Conservation (phyloP, 768 basidiomycete species). For the Xanthoconium stramineum region DNA sequence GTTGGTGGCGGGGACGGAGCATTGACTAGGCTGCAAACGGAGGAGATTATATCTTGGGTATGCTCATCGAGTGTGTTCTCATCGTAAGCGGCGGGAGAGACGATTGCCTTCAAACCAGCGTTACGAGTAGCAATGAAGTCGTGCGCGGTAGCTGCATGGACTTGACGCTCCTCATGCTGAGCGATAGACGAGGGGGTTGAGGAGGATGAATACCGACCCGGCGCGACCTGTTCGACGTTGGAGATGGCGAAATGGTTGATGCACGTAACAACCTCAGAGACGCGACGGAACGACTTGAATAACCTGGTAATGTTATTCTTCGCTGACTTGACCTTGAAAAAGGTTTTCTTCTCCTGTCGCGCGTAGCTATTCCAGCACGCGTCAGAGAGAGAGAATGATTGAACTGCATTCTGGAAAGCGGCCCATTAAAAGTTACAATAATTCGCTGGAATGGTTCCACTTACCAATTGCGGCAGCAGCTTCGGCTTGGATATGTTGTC, state of each 20-base stretch:
- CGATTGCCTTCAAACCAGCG: neutral
- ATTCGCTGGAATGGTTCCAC: neutral
- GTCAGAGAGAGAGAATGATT: neutral
- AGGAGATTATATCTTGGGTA: neutral
- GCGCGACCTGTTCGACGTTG: neutral
- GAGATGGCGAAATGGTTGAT: neutral
- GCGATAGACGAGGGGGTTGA: neutral
- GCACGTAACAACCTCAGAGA: neutral
- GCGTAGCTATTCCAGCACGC: neutral
- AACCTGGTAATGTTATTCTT: constrained; percentile 15
- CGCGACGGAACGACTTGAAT: constrained; percentile 9
- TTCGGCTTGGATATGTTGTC: neutral
- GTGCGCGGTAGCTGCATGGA: neutral
- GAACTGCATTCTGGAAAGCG: neutral
- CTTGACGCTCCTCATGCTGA: neutral
- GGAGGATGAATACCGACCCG: neutral
- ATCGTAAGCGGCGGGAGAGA: neutral
- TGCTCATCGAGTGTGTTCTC: neutral
- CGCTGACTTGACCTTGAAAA: constrained; percentile 10
- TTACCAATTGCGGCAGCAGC: constrained; percentile 7
- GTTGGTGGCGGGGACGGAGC: neutral
- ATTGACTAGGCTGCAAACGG: neutral
- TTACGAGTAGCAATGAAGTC: neutral
- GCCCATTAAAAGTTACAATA: neutral
- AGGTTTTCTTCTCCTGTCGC: constrained; percentile 5